Percentiles rank a stretch among this genome's conserved stretches.
Evolutionary conservation across 2,329 filamentous ascomycete genomes (phyloP).

Genomic region (Monilinia vaccinii-corymbosi): DNA sequence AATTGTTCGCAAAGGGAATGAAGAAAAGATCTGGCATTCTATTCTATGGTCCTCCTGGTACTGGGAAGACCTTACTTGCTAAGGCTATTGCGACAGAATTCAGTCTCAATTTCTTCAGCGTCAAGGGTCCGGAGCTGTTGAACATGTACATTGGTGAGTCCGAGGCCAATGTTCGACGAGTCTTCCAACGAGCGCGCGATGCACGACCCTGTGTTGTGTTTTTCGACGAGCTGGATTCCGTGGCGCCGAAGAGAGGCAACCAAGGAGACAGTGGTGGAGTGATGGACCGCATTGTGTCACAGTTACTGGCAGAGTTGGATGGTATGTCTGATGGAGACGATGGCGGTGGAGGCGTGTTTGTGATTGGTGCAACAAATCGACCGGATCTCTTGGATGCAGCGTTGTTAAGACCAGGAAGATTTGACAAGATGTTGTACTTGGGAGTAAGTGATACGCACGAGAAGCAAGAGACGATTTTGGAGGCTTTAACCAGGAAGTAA

Average conservation of each 20-base stretch:
- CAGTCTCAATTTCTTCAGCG: slow-evolving; percentile 87
- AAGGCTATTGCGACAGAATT: slow-evolving; percentile 93
- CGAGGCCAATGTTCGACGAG: slow-evolving; percentile 81
- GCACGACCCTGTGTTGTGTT: slow-evolving; percentile 85
- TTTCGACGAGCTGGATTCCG: slow-evolving; percentile 87
- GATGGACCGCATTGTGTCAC: slow-evolving; percentile 95
- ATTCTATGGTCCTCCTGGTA: slow-evolving; percentile 86
- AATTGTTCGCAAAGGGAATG: slow-evolving; percentile 94
- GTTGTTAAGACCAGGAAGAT: slow-evolving; percentile 77
- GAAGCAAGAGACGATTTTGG: slow-evolving; percentile 89
- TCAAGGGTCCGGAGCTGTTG: slow-evolving; percentile 83
- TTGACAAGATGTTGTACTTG: slow-evolving; percentile 97
- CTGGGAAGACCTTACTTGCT: slow-evolving; percentile 84
- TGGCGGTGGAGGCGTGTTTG: slow-evolving; percentile 76
- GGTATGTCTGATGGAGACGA: slow-evolving; percentile 94
- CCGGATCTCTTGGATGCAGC: slow-evolving; percentile 90
- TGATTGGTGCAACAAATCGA: slow-evolving; percentile 91
- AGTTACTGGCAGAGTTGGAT: slow-evolving; percentile 88
- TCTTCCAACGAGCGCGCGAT: slow-evolving; percentile 80
- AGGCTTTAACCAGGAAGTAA: slow-evolving; percentile 89
- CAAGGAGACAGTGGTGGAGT: slow-evolving; percentile 96
- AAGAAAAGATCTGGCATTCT: slow-evolving; percentile 93
- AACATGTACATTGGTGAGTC: slow-evolving; percentile 97
- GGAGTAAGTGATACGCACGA: slow-evolving; percentile 95
- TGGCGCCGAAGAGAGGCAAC: slow-evolving; percentile 92